phyloP scores from a whole-genome alignment of 2,329 filamentous ascomycete genomes.

The Coniochaeta sp. region DNA sequence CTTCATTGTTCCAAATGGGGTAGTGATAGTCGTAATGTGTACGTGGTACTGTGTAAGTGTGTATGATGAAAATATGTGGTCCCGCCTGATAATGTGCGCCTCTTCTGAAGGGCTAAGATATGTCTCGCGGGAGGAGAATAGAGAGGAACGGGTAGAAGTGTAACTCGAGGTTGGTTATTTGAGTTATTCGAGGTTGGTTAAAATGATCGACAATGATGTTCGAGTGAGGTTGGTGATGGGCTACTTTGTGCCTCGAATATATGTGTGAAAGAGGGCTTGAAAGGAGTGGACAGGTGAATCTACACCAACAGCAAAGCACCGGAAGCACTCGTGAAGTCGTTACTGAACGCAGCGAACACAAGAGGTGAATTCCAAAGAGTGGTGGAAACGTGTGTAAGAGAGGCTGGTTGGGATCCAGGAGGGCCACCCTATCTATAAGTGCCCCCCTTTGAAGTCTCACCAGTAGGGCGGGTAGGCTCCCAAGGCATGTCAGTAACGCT shows the following conservation, averaged over 20 bases:
- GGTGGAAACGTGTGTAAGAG: conserved; percentile 1
- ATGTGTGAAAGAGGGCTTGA: background rate
- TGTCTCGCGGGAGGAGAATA: background rate
- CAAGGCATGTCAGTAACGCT: background rate
- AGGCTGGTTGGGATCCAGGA: background rate
- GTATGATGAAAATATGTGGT: background rate
- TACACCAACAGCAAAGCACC: background rate
- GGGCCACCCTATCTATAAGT: background rate
- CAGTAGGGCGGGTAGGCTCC: background rate
- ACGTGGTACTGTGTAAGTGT: background rate
- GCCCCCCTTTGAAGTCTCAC: background rate
- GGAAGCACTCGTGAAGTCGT: background rate
- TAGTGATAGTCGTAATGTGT: background rate
- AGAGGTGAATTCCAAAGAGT: background rate
- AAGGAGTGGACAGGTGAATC: conserved; percentile 6
- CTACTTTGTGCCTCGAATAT: background rate
- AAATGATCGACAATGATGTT: background rate
- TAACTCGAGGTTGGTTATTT: no score
- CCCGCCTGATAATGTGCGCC: background rate
- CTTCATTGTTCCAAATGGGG: background rate
- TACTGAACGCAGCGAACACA: background rate
- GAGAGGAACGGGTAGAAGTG: background rate
- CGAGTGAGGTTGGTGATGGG: background rate
- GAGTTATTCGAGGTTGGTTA: no score
- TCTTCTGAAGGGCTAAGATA: background rate